A percentile compares a stretch with the other conserved stretches of the same genome.
phyloP scores from a whole-genome alignment of 148 eudicot genomes.

The Selenicereus undatus region DNA sequence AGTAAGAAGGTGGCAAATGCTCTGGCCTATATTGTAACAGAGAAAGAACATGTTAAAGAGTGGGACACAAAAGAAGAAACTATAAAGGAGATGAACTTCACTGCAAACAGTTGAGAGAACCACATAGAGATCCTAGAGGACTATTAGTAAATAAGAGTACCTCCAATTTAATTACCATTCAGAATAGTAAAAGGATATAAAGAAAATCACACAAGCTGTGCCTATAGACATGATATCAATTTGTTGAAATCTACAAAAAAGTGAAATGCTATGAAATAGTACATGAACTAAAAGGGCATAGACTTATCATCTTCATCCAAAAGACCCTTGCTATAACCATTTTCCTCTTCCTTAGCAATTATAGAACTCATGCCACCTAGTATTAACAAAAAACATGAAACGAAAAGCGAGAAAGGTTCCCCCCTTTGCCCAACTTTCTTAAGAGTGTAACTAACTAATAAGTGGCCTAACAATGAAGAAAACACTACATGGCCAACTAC shows the following conservation, averaged over 20 bases:
- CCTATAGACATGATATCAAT: too few species aligned
- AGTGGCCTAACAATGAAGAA: not conserved
- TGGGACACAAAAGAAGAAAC: not conserved
- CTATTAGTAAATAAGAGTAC: not conserved
- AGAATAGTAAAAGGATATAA: too few species aligned
- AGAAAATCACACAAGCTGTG: too few species aligned
- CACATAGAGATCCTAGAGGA: not conserved
- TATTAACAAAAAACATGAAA: not conserved
- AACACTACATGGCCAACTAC: too few species aligned
- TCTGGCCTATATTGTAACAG: not conserved
- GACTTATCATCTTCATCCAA: too few species aligned
- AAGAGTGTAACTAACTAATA: not conserved
- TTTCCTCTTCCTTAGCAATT: too few species aligned
- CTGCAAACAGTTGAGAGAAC: not conserved
- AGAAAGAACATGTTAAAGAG: not conserved
- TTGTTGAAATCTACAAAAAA: too few species aligned
- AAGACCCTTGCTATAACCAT: too few species aligned
- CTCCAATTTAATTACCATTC: too few species aligned
- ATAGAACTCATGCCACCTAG: not conserved
- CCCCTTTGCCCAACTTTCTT: not conserved
- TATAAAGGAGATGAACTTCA: not conserved
- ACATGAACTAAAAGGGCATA: not conserved
- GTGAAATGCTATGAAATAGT: too few species aligned
- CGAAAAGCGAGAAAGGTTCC: not conserved
- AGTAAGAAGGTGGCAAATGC: not conserved